Conservation (phyloP, 2,329 filamentous ascomycete species). For the Ophiostoma australiae region DNA sequence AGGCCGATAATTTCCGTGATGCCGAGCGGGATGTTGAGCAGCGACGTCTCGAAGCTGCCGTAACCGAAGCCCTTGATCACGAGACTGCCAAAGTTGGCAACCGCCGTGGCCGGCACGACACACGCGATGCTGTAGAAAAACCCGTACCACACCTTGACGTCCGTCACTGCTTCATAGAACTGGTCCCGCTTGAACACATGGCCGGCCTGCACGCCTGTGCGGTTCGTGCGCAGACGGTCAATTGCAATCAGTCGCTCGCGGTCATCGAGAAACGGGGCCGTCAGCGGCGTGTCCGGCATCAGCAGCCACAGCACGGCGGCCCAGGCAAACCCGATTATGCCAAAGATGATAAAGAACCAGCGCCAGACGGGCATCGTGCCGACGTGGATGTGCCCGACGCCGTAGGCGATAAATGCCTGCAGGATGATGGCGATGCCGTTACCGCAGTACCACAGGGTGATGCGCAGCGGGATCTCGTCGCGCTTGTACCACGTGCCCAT, state of each 20-base stretch:
- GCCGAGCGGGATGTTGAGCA: slow-evolving; percentile 59
- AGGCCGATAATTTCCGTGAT: slow-evolving; percentile 57
- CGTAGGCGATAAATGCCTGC: slow-evolving; percentile 52
- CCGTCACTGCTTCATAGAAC: slow-evolving; percentile 37
- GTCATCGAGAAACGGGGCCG: not conserved
- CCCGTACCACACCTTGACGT: slow-evolving; percentile 43
- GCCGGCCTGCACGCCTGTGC: not conserved
- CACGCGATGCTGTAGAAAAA: slow-evolving; percentile 43
- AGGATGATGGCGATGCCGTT: slow-evolving; percentile 53
- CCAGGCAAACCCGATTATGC: slow-evolving; percentile 48
- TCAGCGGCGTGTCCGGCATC: not conserved
- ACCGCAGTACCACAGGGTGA: slow-evolving; percentile 51
- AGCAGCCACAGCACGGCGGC: slow-evolving; percentile 30
- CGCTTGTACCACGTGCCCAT: slow-evolving; percentile 54
- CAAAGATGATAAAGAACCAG: slow-evolving; percentile 48
- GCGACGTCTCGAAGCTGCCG: slow-evolving; percentile 50
- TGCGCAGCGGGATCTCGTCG: slow-evolving; percentile 47
- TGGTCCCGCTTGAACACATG: slow-evolving; percentile 34
- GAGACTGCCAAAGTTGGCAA: slow-evolving; percentile 18
- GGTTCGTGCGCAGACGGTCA: not conserved
- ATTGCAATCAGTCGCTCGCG: not conserved
- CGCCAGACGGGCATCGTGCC: slow-evolving; percentile 38
- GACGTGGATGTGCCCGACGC: slow-evolving; percentile 45
- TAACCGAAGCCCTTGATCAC: slow-evolving; percentile 46
- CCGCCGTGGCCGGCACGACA: slow-evolving; percentile 28